Percentiles rank a stretch among this genome's conserved stretches.
phyloP scores from a whole-genome alignment of 495 filamentous ascomycete genomes.

The Aspergillus sclerotioniger region DNA sequence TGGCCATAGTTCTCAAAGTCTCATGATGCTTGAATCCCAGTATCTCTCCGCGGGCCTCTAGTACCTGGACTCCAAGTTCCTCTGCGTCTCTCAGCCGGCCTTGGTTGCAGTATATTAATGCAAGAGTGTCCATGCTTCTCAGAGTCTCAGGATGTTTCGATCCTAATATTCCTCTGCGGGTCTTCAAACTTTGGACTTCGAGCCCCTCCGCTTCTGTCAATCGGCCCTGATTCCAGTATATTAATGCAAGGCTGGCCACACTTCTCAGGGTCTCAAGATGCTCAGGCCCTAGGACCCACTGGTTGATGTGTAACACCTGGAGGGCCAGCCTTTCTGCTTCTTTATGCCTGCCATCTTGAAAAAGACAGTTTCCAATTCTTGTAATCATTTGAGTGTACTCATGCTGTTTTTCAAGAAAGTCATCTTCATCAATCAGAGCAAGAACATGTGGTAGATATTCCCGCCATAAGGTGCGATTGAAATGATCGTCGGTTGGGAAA shows the following conservation, averaged over 20 bases:
- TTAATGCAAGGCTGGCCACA: not conserved
- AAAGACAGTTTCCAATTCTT: too few relatives aligned
- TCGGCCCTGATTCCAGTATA: not conserved
- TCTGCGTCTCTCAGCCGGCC: too few relatives aligned
- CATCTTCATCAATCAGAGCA: too few relatives aligned
- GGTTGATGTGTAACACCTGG: not conserved
- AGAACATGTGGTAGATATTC: too few relatives aligned
- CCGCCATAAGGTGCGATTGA: too few relatives aligned
- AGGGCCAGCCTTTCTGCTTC: not conserved
- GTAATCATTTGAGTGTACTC: too few relatives aligned
- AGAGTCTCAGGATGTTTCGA: constrained; percentile 22
- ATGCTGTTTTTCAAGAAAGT: too few relatives aligned
- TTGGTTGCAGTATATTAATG: constrained; percentile 15
- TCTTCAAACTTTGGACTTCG: not conserved
- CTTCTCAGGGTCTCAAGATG: too few relatives aligned
- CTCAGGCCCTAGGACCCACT: too few relatives aligned
- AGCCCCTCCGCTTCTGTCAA: not conserved
- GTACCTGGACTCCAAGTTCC: constrained; percentile 21
- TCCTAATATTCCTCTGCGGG: not conserved
- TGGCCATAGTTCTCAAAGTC: not conserved
- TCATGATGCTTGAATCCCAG: not conserved
- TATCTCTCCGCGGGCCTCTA: not conserved
- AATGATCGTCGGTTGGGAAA: too few relatives aligned
- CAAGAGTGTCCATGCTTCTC: constrained; percentile 28
- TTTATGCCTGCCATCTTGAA: constrained; percentile 37